Conservation (phyloP, 768 basidiomycete genomes). For the Termitomyces sp. region DNA sequence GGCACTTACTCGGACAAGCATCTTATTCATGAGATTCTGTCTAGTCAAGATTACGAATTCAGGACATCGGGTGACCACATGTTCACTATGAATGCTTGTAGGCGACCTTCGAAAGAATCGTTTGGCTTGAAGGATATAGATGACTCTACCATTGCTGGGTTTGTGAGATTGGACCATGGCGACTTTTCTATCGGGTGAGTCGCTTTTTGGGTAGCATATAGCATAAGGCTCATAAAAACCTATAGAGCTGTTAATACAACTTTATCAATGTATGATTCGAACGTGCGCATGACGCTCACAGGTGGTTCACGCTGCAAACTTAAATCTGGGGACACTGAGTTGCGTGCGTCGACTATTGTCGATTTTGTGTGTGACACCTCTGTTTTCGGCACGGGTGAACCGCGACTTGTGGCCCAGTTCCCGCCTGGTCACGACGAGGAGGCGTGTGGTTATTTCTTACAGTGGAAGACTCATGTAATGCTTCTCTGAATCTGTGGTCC, state of each 20-base stretch:
- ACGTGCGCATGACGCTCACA: constrained; percentile 51
- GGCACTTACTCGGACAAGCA: not conserved
- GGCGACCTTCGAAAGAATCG: constrained; percentile 44
- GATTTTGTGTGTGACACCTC: constrained; percentile 74
- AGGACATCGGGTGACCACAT: constrained; percentile 38
- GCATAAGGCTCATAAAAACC: not conserved
- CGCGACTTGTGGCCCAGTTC: constrained; percentile 58
- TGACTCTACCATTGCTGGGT: constrained; percentile 51
- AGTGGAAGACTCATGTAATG: constrained; percentile 78
- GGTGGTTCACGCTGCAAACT: constrained; percentile 61
- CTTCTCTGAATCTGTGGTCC: not conserved
- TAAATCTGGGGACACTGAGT: constrained; percentile 27
- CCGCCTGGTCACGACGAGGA: constrained; percentile 55
- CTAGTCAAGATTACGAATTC: constrained; percentile 61
- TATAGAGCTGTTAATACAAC: constrained; percentile 60
- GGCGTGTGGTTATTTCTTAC: constrained; percentile 75
- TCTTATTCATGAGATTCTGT: constrained; percentile 6
- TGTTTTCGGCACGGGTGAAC: constrained; percentile 49
- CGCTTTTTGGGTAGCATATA: not conserved
- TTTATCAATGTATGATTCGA: constrained; percentile 42
- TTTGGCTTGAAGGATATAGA: constrained; percentile 53
- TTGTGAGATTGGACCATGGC: constrained; percentile 54
- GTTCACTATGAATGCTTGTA: constrained; percentile 63
- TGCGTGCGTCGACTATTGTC: constrained; percentile 59
- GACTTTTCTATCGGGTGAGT: constrained; percentile 72